These are phyloP conservation scores for Santalum album DNA, from an alignment of 164 flowering plant species.

Conservation along the genomic window DNA sequence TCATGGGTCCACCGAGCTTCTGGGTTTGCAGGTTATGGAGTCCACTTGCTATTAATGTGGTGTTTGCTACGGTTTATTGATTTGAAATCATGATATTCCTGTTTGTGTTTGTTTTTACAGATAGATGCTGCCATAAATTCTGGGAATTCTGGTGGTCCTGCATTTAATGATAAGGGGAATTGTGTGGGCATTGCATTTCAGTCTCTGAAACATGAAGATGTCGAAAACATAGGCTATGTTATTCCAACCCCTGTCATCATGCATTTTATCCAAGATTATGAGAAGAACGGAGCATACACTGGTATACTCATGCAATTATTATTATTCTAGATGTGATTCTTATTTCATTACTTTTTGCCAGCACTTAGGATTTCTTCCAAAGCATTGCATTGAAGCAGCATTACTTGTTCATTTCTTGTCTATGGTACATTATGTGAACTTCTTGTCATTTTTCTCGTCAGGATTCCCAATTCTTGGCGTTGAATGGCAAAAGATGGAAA, in stretches of 20 bases:
- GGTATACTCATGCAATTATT: neutral
- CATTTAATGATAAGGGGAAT: slow-evolving; percentile 82
- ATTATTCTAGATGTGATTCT: neutral
- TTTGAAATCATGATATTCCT: neutral
- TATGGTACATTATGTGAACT: no score
- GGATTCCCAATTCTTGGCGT: slow-evolving; percentile 2
- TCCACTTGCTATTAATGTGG: neutral
- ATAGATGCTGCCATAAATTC: slow-evolving; percentile 99
- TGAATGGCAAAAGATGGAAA: slow-evolving; percentile 5
- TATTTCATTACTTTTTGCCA: neutral
- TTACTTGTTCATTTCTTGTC: no score
- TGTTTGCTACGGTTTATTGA: neutral
- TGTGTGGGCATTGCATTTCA: slow-evolving; percentile 99
- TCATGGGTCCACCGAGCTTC: slow-evolving; percentile 94
- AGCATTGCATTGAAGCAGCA: no score
- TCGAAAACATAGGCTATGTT: slow-evolving; percentile 94
- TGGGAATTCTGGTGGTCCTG: slow-evolving; percentile 99
- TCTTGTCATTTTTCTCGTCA: neutral
- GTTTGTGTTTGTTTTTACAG: slow-evolving; percentile 34
- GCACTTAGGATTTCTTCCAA: neutral
- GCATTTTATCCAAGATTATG: slow-evolving; percentile 91
- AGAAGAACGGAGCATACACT: slow-evolving; percentile 68
- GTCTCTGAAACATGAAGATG: slow-evolving; percentile 97
- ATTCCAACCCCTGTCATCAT: slow-evolving; percentile 95
- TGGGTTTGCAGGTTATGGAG: slow-evolving; percentile 77